Evolutionary conservation across 176 grass and related monocot species (phyloP), one percentile per base, ranked within the genome.

Genomic region (Aegilops tauschii): DNA sequence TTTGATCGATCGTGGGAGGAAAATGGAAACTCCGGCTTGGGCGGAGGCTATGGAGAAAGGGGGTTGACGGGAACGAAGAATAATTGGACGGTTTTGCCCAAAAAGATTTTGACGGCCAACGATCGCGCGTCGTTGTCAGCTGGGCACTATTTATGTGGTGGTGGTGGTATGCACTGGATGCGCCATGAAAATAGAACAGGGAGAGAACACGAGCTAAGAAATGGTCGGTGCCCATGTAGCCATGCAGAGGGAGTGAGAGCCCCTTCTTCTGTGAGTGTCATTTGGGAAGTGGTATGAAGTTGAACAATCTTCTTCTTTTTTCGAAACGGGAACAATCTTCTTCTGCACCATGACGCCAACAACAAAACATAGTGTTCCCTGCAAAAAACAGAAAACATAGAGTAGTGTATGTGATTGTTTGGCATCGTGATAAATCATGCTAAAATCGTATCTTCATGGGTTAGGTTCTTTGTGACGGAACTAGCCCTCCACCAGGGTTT

Each of bases 141-240:
- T 80, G 61, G 54, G 20, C 47, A 31, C 77, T 81, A 89, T 69
- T 89, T 85, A 61, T 80, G 31, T 84, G 16, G 58, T 23, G 27
- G 82, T 76, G 72, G 25, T 74, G 32, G 3, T 18, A 37, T 69
- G 58, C 70, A 47, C 28, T 8, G 5, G 21, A 49, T 23, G 27
- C 58, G 58, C 71, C 71, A 76, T 50, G 82, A 76, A 84, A 76
- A 76, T 34, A 23, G 58, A 84, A 4, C 8, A 84, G 7, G 40
- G 32, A 35, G 40, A 65, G 56, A 42, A 11, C 17, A 64, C 65
- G 12, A 64, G 71, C 70, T 84, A 65, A 73, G 52, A 83, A 59
- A 61, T n/a, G 52, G 67, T 56, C 34, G 81, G 61, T 61, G 16
- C 12, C 12, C n/a, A 71, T 39, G 13, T 71, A 56, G 12, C n/a